phyloP scores from a whole-genome alignment of 2,329 filamentous ascomycete genomes.

The Endothia cerciana region DNA sequence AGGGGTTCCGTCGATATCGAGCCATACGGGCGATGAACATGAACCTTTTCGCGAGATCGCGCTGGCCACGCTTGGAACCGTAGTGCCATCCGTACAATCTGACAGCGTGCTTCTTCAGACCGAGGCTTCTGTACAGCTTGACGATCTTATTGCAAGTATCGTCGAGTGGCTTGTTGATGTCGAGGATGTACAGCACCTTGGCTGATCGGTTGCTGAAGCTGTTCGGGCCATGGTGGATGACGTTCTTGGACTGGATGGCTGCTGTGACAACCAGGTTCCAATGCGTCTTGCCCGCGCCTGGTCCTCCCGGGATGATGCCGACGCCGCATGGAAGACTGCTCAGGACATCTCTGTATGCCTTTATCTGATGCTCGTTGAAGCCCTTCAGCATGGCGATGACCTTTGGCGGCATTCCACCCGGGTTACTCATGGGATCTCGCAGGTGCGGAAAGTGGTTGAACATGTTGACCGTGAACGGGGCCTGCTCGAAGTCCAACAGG shows the following conservation, averaged over 20 bases:
- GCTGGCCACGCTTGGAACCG: constrained; percentile 37
- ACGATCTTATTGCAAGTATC: constrained; percentile 49
- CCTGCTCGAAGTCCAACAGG: constrained; percentile 32
- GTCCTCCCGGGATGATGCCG: constrained; percentile 50
- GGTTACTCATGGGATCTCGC: constrained; percentile 23
- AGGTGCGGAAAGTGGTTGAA: constrained; percentile 34
- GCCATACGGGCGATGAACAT: constrained; percentile 33
- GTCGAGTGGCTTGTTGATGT: constrained; percentile 52
- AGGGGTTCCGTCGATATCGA: constrained; percentile 17
- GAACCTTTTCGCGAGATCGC: constrained; percentile 44
- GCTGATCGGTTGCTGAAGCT: constrained; percentile 33
- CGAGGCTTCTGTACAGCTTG: constrained; percentile 41
- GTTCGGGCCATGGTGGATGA: constrained; percentile 38
- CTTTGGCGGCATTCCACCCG: constrained; percentile 21
- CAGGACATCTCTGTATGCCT: constrained; percentile 43
- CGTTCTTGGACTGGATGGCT: constrained; percentile 25
- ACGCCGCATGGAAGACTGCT: constrained; percentile 46
- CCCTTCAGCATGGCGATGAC: constrained; percentile 35
- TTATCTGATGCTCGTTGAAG: constrained; percentile 45
- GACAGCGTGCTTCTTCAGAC: constrained; percentile 41
- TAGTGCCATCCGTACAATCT: constrained; percentile 48
- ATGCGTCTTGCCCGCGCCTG: constrained; percentile 52
- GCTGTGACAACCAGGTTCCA: constrained; percentile 49
- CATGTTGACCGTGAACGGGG: constrained; percentile 29
- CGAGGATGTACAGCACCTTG: constrained; percentile 50